These are phyloP conservation scores for Nemania abortiva DNA, from an alignment of 2,329 filamentous ascomycete genomes.

Conservation along the genomic window DNA sequence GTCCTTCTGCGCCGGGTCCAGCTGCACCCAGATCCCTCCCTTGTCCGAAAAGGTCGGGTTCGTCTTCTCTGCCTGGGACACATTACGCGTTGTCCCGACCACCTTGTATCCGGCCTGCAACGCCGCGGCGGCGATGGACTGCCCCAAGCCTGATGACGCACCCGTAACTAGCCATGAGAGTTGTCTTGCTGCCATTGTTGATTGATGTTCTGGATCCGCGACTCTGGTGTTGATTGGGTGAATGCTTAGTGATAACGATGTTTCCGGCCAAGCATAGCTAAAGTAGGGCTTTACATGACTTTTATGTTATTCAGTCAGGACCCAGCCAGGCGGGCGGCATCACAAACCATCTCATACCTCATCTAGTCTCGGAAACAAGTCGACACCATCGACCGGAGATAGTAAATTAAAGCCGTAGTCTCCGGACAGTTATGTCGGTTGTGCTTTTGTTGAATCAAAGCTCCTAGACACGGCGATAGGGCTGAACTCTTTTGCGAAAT, in stretches of 20 bases:
- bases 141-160: constrained; percentile 31
- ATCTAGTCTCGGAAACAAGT: neutral
- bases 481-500: too few relatives aligned
- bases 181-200: constrained; percentile 13
- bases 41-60: constrained; percentile 10
- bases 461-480: too few relatives aligned
- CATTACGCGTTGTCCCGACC: constrained; percentile 20
- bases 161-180: constrained; percentile 30
- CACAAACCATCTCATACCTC: neutral
- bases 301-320: neutral
- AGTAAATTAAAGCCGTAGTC: constrained; percentile 24
- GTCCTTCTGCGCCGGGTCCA: constrained; percentile 20
- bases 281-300: neutral
- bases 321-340: neutral
- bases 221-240: neutral
- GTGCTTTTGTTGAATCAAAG: neutral
- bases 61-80: constrained; percentile 14
- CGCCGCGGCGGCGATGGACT: constrained; percentile 24
- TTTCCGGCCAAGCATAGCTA: neutral
- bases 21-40: constrained; percentile 19
- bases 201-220: neutral
- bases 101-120: constrained; percentile 27
- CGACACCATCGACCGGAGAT: constrained; percentile 21
- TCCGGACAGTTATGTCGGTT: neutral
- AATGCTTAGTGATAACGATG: too few relatives aligned